Conservation (phyloP, 2,329 filamentous ascomycete genomes). For the Cytospora piceicola region DNA sequence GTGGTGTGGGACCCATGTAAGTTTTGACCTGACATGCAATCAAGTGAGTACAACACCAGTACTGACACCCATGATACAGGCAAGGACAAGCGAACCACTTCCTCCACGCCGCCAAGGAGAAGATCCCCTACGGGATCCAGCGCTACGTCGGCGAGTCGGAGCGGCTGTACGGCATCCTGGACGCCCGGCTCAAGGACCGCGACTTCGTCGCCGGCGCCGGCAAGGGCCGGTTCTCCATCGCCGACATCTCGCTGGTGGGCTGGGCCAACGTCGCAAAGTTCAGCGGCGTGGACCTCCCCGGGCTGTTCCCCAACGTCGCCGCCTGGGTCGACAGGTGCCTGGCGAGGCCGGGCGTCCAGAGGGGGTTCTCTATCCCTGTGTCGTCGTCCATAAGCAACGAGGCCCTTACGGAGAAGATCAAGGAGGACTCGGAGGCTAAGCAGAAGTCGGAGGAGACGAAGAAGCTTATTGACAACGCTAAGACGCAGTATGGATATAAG, state of each 20-base stretch:
- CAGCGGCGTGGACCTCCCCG: slow-evolving; percentile 62
- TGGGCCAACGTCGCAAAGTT: slow-evolving; percentile 66
- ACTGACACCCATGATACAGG: slow-evolving; percentile 45
- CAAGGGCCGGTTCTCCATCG: slow-evolving; percentile 63
- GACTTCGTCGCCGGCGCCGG: slow-evolving; percentile 59
- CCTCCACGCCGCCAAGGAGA: slow-evolving; percentile 66
- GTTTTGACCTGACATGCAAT: slow-evolving; percentile 45
- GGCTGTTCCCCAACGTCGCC: slow-evolving; percentile 67
- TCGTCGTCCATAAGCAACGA: slow-evolving; percentile 46
- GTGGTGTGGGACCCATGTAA: slow-evolving; percentile 68
- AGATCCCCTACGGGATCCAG: slow-evolving; percentile 71
- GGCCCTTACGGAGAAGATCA: slow-evolving; percentile 43
- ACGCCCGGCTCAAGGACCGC: slow-evolving; percentile 62
- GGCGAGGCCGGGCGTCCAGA: slow-evolving; percentile 63
- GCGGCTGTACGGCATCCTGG: slow-evolving; percentile 73
- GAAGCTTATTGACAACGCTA: slow-evolving; percentile 44
- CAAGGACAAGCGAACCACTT: slow-evolving; percentile 81
- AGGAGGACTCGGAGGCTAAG: slow-evolving; percentile 50
- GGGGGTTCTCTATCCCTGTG: slow-evolving; percentile 65
- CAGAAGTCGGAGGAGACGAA: slow-evolving; percentile 47
- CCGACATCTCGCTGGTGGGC: slow-evolving; percentile 73
- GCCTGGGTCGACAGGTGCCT: slow-evolving; percentile 69
- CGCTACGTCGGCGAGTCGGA: slow-evolving; percentile 77
- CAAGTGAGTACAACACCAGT: neutral
- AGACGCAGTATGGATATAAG: slow-evolving; percentile 54